Conservation (phyloP, 768 basidiomycete species). For the Hygrophorus russula region DNA sequence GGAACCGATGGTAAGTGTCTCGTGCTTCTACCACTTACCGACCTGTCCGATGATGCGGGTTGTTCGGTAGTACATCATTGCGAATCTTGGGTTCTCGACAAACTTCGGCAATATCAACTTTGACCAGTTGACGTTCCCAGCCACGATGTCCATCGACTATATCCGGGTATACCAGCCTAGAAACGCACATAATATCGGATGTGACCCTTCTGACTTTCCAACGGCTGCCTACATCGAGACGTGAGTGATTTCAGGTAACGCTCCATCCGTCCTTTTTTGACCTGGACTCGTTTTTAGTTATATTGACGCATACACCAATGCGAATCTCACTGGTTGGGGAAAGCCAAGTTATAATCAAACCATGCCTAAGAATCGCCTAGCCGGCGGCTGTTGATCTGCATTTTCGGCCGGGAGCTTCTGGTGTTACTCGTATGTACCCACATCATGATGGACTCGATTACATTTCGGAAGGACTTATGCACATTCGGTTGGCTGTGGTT, state of each 20-base stretch:
- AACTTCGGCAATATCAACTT: conserved; percentile 62
- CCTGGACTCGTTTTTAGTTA: conserved; percentile 16
- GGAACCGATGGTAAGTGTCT: conserved; percentile 53
- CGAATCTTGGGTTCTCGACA: conserved; percentile 58
- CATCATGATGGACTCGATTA: too few relatives aligned
- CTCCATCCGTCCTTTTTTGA: background rate
- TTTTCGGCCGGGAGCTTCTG: too few relatives aligned
- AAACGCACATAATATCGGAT: conserved; percentile 42
- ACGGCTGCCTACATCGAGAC: conserved; percentile 67
- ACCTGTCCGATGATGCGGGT: conserved; percentile 18
- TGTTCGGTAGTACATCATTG: conserved; percentile 46
- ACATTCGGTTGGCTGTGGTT: too few relatives aligned
- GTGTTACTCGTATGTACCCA: too few relatives aligned
- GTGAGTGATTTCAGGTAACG: background rate
- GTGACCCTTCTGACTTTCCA: conserved; percentile 64
- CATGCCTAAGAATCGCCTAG: conserved; percentile 28
- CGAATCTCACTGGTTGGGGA: conserved; percentile 30
- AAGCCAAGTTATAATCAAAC: conserved; percentile 20
- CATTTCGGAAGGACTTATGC: too few relatives aligned
- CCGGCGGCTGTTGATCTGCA: conserved; percentile 8
- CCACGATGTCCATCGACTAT: conserved; percentile 67
- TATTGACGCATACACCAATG: conserved; percentile 27
- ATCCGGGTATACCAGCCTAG: conserved; percentile 64
- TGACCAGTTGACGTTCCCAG: conserved; percentile 38
- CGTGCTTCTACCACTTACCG: background rate